phyloP scores from a whole-genome alignment of 2,329 filamentous ascomycete genomes.

The Talaromyces sp. region DNA sequence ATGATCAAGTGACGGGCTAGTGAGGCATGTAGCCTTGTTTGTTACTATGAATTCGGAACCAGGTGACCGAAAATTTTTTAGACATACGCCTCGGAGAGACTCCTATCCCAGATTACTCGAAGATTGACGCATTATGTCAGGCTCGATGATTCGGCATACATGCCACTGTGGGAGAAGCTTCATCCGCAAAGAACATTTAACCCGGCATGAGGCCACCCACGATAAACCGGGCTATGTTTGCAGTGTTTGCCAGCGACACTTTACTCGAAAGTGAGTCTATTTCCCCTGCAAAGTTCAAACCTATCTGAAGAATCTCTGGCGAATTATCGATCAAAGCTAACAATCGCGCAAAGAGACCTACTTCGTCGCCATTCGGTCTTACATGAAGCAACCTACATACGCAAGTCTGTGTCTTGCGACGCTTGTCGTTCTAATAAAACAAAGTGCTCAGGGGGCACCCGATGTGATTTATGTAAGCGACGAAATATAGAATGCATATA shows the following conservation, averaged over 20 bases:
- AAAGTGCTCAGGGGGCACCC: conserved; percentile 12
- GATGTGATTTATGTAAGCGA: conserved; percentile 9
- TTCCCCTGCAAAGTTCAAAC: no score
- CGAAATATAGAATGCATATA: conserved; percentile 6
- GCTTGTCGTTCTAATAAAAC: conserved; percentile 15
- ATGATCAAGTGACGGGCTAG: not conserved
- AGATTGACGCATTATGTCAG: not conserved
- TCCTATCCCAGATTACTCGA: not conserved
- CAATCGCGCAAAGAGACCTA: conserved; percentile 1
- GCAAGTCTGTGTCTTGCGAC: conserved; percentile 7
- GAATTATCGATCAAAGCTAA: not conserved
- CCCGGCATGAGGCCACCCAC: conserved; percentile 12
- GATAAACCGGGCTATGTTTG: not conserved
- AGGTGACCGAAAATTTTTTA: not conserved
- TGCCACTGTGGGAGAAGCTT: conserved; percentile 15
- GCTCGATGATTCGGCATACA: not conserved
- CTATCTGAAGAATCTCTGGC: not conserved
- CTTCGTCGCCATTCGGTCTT: conserved; percentile 11
- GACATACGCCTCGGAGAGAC: not conserved
- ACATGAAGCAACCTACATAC: conserved; percentile 8
- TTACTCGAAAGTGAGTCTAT: conserved; percentile 7
- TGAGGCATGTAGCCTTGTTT: not conserved
- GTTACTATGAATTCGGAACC: not conserved
- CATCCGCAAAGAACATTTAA: conserved; percentile 10
- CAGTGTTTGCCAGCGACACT: conserved; percentile 6